Conservation (phyloP, 2,329 filamentous ascomycete genomes). For the Seiridium unicorne region DNA sequence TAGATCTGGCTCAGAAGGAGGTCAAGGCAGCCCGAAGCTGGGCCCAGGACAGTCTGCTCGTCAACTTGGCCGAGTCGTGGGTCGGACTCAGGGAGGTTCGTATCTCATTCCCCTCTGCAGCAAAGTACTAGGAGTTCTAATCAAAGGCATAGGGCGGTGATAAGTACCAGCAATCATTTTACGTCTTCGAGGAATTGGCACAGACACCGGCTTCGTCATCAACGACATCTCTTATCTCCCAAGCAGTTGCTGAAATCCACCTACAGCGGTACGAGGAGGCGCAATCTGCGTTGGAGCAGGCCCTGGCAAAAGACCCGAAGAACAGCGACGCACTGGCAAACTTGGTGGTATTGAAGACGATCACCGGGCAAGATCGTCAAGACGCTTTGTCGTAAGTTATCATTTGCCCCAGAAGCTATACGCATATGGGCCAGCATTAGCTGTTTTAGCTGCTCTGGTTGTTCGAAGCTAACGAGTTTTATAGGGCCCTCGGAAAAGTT, state of each 20-base stretch:
- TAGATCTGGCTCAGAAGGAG: slow-evolving; percentile 88
- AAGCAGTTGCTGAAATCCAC: slow-evolving; percentile 89
- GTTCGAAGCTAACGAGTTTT: neutral
- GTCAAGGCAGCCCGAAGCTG: slow-evolving; percentile 83
- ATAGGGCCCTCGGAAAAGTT: slow-evolving; percentile 53
- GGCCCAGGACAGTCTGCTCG: slow-evolving; percentile 90
- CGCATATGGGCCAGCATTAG: too few species aligned
- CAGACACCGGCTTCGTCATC: slow-evolving; percentile 81
- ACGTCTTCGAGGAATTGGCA: slow-evolving; percentile 95
- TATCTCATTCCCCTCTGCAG: slow-evolving; percentile 11
- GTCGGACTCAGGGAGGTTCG: slow-evolving; percentile 81
- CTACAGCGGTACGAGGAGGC: slow-evolving; percentile 87
- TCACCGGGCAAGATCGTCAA: slow-evolving; percentile 69
- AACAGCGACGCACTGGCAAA: slow-evolving; percentile 80
- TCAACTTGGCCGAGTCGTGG: slow-evolving; percentile 96
- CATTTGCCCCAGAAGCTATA: too few species aligned
- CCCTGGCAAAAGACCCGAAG: slow-evolving; percentile 69
- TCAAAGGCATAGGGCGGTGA: slow-evolving; percentile 69
- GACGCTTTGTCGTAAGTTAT: slow-evolving; percentile 53
- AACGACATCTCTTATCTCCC: slow-evolving; percentile 73
- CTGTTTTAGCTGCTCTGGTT: too few species aligned
- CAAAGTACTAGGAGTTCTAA: slow-evolving; percentile 6
- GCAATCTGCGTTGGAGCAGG: slow-evolving; percentile 80
- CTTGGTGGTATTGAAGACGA: slow-evolving; percentile 72
- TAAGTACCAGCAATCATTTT: slow-evolving; percentile 94